Base-by-base conservation (phyloP, 1,284 basidiomycete genomes). In the Paramarasmius palmivorus region DNA sequence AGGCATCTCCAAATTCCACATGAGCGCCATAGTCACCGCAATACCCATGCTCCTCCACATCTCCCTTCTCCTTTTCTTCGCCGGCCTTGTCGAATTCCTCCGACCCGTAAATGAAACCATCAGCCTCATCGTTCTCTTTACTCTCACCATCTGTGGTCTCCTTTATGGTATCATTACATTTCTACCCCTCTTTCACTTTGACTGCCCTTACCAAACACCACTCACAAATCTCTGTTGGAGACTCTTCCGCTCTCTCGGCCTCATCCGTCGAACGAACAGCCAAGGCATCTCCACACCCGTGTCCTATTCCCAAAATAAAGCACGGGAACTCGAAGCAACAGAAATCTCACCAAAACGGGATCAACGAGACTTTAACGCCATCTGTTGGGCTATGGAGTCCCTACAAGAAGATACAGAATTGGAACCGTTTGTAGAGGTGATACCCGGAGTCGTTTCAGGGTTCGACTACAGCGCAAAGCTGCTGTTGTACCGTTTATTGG, bases 21-120 rank as follows among this genome's bases (percentile, higher is more conserved):
- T 76, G 68, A 57, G 65, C 17, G 59, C 67, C 5, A 61, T 74
- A 9, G 72, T 74, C 3, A 69, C 72, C 45, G 56, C 65, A 15
- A 73, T 76, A 19, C 74, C 73, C 6, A 63, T 68, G 26, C 65
- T 77, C 4, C 63, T 77, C 10, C 74, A 76, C 55, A 57, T 69
- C 10, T 73, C 74, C 3, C 63, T 75, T 20, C 65, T 73, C 25
- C 61, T 76, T 1, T 76, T 76, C 55, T 71, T 75, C 35, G 65
- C 68, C 5, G 74, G 73, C 5, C 64, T 77, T 10, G 64, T 70
- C 22, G 66, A 68, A 29, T 74, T 75, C 52, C 60, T 76, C 10
- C 60, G 58, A 12, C 62, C 68, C 14, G 60, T 74, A 14, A 72
- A 72, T 57, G 9, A 52, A 7, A 53, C 53, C 10, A 63, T 75